phyloP scores from a whole-genome alignment of 2,329 filamentous ascomycete species.

The Chrysoporthe deuterocubensis region DNA sequence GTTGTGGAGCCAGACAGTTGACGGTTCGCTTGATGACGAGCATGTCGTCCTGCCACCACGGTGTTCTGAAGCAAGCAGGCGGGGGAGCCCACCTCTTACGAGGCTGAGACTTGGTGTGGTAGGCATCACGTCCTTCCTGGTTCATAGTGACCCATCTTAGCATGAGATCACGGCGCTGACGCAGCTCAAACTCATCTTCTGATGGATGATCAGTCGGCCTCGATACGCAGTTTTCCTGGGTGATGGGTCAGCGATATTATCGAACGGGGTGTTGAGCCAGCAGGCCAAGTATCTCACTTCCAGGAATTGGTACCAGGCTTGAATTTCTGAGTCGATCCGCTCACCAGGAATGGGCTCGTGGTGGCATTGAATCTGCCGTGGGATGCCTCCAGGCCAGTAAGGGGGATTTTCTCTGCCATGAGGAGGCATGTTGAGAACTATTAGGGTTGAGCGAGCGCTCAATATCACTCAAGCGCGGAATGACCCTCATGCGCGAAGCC shows the following conservation, averaged over 20 bases:
- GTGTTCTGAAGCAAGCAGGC: background rate
- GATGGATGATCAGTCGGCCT: background rate
- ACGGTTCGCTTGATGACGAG: background rate
- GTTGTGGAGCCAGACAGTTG: conserved; percentile 6
- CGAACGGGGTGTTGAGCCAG: too few relatives aligned
- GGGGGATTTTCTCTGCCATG: conserved; percentile 5
- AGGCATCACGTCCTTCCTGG: conserved; percentile 1
- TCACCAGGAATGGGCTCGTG: background rate
- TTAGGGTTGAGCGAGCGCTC: background rate
- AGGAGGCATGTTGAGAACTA: background rate
- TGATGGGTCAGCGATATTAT: background rate
- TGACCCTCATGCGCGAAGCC: background rate
- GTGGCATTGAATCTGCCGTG: conserved; percentile 7
- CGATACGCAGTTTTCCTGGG: background rate
- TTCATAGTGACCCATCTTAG: background rate
- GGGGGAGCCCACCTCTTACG: background rate
- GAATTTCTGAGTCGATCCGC: background rate
- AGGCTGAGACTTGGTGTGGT: background rate
- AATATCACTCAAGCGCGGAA: background rate
- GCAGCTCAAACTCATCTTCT: background rate
- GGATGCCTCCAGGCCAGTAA: conserved; percentile 15
- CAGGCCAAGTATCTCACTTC: background rate
- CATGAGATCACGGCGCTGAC: background rate
- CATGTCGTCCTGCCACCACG: background rate
- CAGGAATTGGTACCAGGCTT: conserved; percentile 5